Percentiles rank a stretch among this genome's conserved stretches.
Evolutionary conservation across 768 basidiomycete genomes (phyloP).

Genomic region (Psilocybe tampanensis): DNA sequence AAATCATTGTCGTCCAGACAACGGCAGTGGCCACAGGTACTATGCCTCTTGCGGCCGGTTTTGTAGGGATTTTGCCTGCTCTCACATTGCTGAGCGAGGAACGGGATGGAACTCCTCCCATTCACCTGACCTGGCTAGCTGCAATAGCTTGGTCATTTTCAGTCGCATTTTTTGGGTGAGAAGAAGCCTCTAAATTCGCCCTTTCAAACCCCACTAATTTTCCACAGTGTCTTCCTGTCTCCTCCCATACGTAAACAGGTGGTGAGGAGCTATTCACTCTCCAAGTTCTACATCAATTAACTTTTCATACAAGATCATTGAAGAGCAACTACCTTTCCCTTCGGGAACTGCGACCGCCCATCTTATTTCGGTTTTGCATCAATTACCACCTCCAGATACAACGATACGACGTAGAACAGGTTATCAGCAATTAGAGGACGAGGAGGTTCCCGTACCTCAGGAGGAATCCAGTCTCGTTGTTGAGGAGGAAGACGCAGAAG

Average conservation of each 20-base stretch:
- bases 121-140: conserved; percentile 72
- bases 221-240: conserved; percentile 84
- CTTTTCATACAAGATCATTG: conserved; percentile 65
- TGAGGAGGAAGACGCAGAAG: conserved; percentile 31
- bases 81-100: conserved; percentile 74
- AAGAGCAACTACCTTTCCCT: conserved; percentile 93
- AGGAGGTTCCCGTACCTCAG: conserved; percentile 22
- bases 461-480: conserved; percentile 13
- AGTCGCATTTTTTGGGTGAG: conserved; percentile 90
- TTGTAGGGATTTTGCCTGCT: conserved; percentile 94
- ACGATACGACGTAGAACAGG: conserved; percentile 56
- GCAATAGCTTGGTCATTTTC: conserved; percentile 87
- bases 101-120: conserved; percentile 75
- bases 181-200: background rate
- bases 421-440: conserved; percentile 48
- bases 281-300: background rate
- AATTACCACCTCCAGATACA: conserved; percentile 67
- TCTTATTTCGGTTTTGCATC: conserved; percentile 87
- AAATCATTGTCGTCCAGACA: conserved; percentile 93
- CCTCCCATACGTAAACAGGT: conserved; percentile 95
- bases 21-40: conserved; percentile 93
- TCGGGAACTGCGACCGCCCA: conserved; percentile 97
- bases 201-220: conserved; percentile 2
- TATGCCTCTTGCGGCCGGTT: conserved; percentile 84
- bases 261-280: conserved; percentile 43